Base-by-base conservation (phyloP, 179 eudicot species). In the Carnegiea gigantea region DNA sequence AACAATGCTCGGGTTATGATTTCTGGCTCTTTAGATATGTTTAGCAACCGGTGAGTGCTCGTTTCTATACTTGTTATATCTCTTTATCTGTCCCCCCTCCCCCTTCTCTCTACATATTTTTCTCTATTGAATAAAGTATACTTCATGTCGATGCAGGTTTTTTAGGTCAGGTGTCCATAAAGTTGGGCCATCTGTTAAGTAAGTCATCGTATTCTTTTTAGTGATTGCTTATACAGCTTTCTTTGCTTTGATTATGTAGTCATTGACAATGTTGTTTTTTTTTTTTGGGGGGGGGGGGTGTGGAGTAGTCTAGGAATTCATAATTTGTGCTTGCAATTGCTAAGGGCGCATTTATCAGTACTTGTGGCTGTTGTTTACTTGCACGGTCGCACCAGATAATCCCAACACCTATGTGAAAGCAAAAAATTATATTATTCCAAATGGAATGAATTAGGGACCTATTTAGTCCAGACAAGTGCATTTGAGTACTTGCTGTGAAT, bases 1-100 rank as follows among this genome's bases (percentile, higher is more conserved):
- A 95, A 95, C 84, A 95, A 93, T 91, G 98, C 98, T 44, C 91
- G 98, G 38, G 80, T 90, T 73, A 74, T 95, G 79, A 93, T 95
- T 43, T 87, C 98, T 82, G 98, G 98, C 78, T 95, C 98, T 49
- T 86, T 95, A 78, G 87, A 88, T 79, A 83, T 95, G 91, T 95
- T 95, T 83, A 91, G 98, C 78, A 88, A 95, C 79, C 83, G 91
- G 98, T 83, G 71, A 75, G 79, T 81, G 20, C 78, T 81, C 40
- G 77, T 36, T 65, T 48, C 46, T 21, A 23, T 62, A 7, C 21
- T 8, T 62, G 30, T 62, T 23, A 57, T 59, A 80, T 2, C 73
- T 82, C 24, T 33, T 20, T 60, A 46, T 44, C 46, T 26, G 17
- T 80, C 4, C 18, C 57, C 17, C 5, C 57, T 3, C 6, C 81